A percentile compares a stretch with the other conserved stretches of the same genome.
Conservation (phyloP, 306 rosid genomes). For the Senna tora region DNA sequence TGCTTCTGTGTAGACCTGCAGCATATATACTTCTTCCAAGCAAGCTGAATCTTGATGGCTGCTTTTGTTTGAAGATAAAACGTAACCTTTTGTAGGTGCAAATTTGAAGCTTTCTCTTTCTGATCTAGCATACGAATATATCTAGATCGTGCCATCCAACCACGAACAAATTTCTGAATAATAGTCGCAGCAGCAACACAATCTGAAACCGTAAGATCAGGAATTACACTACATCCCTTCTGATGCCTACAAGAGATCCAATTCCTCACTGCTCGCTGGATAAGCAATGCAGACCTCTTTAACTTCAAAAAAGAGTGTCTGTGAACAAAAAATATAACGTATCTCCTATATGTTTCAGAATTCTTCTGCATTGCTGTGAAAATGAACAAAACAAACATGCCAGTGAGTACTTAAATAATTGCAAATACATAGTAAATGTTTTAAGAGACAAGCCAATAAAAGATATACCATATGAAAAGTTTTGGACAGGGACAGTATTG, state of each 20-base stretch:
- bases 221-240: conserved; percentile 27
- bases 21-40: conserved; percentile 51
- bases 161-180: conserved; percentile 59
- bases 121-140: conserved; percentile 42
- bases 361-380: conserved; percentile 51
- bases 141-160: conserved; percentile 56
- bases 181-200: conserved; percentile 50
- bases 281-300: conserved; percentile 52
- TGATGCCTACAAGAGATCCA: conserved; percentile 58
- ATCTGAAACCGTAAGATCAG: conserved; percentile 30
- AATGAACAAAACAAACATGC: conserved; percentile 35
- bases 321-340: conserved; percentile 46
- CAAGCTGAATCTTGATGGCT: conserved; percentile 57
- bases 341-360: conserved; percentile 44
- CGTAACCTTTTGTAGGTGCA: conserved; percentile 32
- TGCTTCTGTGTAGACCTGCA: conserved; percentile 41
- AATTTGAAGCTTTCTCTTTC: conserved; percentile 37
- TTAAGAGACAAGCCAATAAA: conserved; percentile 24
- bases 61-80: conserved; percentile 47
- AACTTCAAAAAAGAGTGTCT: conserved; percentile 53
- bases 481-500: conserved; percentile 34
- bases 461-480: conserved; percentile 48
- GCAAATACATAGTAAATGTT: conserved; percentile 21
- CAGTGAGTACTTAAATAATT: conserved; percentile 31
- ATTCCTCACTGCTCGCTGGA: conserved; percentile 59